phyloP scores from a whole-genome alignment of 108 stramenopile genomes.

The Cylindrotheca fusiformis region DNA sequence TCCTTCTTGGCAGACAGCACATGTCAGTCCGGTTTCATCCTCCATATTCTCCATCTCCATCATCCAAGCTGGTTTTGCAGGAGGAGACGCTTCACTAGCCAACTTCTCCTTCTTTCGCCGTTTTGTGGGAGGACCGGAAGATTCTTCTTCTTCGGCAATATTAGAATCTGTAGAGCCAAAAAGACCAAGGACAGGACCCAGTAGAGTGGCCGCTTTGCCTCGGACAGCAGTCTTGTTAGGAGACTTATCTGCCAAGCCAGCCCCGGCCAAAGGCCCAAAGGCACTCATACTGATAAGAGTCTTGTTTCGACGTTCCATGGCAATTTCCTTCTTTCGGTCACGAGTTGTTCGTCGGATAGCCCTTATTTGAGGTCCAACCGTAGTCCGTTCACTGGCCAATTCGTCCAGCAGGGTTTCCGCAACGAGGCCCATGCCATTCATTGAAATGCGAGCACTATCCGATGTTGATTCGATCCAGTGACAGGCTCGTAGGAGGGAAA shows the following conservation, averaged over 20 bases:
- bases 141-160: no score
- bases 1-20: constrained; percentile 86
- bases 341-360: constrained; percentile 59
- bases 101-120: constrained; percentile 9
- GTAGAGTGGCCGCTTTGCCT: constrained; percentile 40
- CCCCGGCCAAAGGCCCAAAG: constrained; percentile 35
- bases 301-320: constrained; percentile 67
- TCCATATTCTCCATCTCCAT: constrained; percentile 82
- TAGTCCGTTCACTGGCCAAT: constrained; percentile 26
- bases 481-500: constrained; percentile 45
- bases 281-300: constrained; percentile 60
- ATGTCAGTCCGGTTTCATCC: constrained; percentile 75
- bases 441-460: constrained; percentile 45
- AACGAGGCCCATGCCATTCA: constrained; percentile 61
- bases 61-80: constrained; percentile 73
- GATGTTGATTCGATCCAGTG: constrained; percentile 89
- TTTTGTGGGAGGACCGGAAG: constrained; percentile 10
- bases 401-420: constrained; percentile 83
- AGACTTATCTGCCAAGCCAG: neutral
- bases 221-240: constrained; percentile 23
- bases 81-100: constrained; percentile 4
- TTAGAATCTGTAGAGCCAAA: constrained; percentile 22
- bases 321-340: constrained; percentile 76
- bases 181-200: constrained; percentile 48
- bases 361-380: constrained; percentile 27